A percentile compares a stretch with the other conserved stretches of the same genome.
phyloP scores from a whole-genome alignment of 192 early-diverging fungal genomes.

The Backusella australiensis region DNA sequence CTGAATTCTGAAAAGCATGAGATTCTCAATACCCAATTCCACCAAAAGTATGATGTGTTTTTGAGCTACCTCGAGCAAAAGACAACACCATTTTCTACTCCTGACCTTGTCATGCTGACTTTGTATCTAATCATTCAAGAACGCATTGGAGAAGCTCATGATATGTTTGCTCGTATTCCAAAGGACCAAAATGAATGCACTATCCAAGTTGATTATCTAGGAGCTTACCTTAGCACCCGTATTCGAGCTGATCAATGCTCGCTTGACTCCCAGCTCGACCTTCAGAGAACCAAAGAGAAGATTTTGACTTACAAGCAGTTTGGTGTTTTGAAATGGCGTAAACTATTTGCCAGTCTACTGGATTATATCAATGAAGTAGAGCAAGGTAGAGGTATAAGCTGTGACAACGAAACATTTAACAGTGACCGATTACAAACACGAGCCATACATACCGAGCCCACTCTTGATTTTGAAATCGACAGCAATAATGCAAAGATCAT shows the following conservation, averaged over 20 bases:
- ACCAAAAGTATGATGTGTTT: constrained; percentile 36
- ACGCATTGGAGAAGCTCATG: constrained; percentile 39
- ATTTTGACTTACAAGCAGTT: constrained; percentile 36
- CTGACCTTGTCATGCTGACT: constrained; percentile 36
- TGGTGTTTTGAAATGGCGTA: constrained; percentile 39
- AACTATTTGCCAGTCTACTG: constrained; percentile 38
- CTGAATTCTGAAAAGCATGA: constrained; percentile 7
- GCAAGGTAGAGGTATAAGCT: neutral
- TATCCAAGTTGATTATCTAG: constrained; percentile 46
- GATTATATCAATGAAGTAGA: constrained; percentile 36
- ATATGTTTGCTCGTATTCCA: constrained; percentile 15
- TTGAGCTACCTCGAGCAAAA: constrained; percentile 34
- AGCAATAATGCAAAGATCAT: constrained; percentile 11
- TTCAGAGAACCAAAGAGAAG: constrained; percentile 23
- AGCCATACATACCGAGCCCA: constrained; percentile 24
- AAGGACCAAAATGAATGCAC: constrained; percentile 10
- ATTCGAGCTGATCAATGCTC: constrained; percentile 14
- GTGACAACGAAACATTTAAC: neutral
- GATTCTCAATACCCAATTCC: constrained; percentile 43
- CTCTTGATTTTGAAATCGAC: constrained; percentile 39
- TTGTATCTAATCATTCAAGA: constrained; percentile 48
- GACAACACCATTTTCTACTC: constrained; percentile 4
- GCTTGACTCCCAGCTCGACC: neutral
- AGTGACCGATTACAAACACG: constrained; percentile 8
- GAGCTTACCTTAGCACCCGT: constrained; percentile 44